These are phyloP conservation scores for Wolfiporia cocos DNA, from an alignment of 1,284 basidiomycete species.

Conservation along the genomic window DNA sequence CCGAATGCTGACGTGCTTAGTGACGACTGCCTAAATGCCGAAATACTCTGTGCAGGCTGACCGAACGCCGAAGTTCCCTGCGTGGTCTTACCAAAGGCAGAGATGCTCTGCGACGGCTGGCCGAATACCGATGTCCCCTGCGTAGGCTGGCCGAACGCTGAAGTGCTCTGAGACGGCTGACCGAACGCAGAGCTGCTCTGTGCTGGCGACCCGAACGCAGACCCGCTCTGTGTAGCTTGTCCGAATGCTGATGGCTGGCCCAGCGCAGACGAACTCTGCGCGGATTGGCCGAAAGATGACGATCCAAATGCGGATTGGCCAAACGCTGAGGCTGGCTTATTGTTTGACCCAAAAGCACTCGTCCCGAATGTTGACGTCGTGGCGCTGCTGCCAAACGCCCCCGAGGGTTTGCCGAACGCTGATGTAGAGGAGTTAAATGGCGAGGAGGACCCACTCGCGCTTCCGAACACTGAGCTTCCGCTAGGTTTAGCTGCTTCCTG, in stretches of 20 bases:
- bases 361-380: conserved; percentile 5
- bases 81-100: conserved; percentile 29
- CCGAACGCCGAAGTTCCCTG: conserved; percentile 27
- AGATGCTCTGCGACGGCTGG: conserved; percentile 13
- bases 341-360: conserved; percentile 18
- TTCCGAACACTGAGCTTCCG: conserved; percentile 13
- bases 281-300: conserved; percentile 18
- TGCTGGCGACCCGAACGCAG: conserved; percentile 15
- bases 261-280: conserved; percentile 22
- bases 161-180: conserved; percentile 19
- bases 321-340: conserved; percentile 31
- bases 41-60: conserved; percentile 17
- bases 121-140: conserved; percentile 22
- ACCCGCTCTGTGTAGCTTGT: conserved; percentile 16
- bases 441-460: conserved; percentile 16
- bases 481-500: conserved; percentile 15
- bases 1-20: conserved; percentile 24
- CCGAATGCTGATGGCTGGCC: conserved; percentile 27
- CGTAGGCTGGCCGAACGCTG: conserved; percentile 29
- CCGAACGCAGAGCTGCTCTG: conserved; percentile 26
- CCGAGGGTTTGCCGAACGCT: conserved; percentile 36
- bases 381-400: conserved; percentile 1
- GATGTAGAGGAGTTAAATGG: conserved; percentile 28
- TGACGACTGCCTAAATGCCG: conserved; percentile 20
- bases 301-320: conserved; percentile 21